Conservation (phyloP, 129 eudicot species). For the Solidago caesia region DNA sequence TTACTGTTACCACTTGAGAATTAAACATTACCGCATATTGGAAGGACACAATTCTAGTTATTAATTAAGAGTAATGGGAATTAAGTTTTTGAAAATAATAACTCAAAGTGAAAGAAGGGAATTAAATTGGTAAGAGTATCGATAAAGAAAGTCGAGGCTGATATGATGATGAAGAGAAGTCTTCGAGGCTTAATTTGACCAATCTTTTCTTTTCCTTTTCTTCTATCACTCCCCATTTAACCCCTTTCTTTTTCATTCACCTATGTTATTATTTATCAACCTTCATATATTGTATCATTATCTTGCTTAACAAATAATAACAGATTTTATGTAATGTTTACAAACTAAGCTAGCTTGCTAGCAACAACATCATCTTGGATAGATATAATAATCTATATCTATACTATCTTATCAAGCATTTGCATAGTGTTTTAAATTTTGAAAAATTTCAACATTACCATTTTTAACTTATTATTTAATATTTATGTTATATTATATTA, state of each 20-base stretch:
- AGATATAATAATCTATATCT: too few species aligned
- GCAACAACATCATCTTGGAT: too few species aligned
- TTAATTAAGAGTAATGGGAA: conserved; percentile 14
- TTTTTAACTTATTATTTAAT: too few species aligned
- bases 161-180: conserved; percentile 61
- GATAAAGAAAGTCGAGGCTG: conserved; percentile 84
- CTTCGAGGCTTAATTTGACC: conserved; percentile 96
- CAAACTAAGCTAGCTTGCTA: too few species aligned
- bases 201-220: conserved; percentile 55
- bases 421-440: too few species aligned
- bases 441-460: too few species aligned
- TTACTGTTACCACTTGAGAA: too few species aligned
- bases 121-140: conserved; percentile 39
- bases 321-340: too few species aligned
- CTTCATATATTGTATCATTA: neutral
- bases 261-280: neutral
- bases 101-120: conserved; percentile 37
- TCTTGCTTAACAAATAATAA: neutral
- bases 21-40: neutral
- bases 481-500: too few species aligned
- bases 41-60: too few species aligned
- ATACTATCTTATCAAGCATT: too few species aligned
- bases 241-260: neutral
- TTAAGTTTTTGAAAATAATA: conserved; percentile 23
- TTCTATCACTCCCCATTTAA: conserved; percentile 40